Percentiles rank a stretch among this genome's conserved stretches.
Evolutionary conservation across 1,139 yeast genomes (phyloP).

Genomic region (Yamadazyma atlantica): DNA sequence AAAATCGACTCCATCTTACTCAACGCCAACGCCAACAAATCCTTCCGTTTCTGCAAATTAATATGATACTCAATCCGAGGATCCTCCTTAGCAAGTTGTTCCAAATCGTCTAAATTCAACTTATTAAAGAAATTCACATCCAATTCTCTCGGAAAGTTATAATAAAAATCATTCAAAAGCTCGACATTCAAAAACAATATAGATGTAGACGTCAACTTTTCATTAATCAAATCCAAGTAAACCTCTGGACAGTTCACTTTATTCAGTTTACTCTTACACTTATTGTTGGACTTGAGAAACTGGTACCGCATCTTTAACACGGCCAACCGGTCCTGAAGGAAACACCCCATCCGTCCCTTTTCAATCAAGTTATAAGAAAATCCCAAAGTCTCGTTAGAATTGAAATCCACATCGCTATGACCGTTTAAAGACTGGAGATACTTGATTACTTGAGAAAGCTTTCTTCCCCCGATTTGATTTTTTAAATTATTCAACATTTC

Average conservation of each 20-base stretch:
- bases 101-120: conserved; percentile 75
- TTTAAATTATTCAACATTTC: conserved; percentile 62
- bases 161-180: conserved; percentile 88
- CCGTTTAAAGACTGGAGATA: conserved; percentile 57
- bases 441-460: conserved; percentile 77
- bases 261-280: conserved; percentile 74
- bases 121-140: conserved; percentile 70
- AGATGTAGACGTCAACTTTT: conserved; percentile 89
- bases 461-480: conserved; percentile 76
- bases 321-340: conserved; percentile 72
- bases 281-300: conserved; percentile 68
- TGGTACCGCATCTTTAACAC: conserved; percentile 73
- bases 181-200: conserved; percentile 92
- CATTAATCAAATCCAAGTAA: conserved; percentile 88
- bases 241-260: conserved; percentile 94
- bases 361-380: conserved; percentile 70
- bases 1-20: conserved; percentile 85
- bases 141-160: conserved; percentile 91
- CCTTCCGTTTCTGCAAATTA: conserved; percentile 91
- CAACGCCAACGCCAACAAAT: conserved; percentile 78
- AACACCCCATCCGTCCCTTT: conserved; percentile 83
- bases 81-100: conserved; percentile 90
- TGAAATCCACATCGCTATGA: conserved; percentile 41
- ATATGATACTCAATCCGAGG: conserved; percentile 87
- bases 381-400: conserved; percentile 67